Evolutionary conservation across 2,329 filamentous ascomycete genomes (phyloP).

Genomic region (Madurella mycetomatis): DNA sequence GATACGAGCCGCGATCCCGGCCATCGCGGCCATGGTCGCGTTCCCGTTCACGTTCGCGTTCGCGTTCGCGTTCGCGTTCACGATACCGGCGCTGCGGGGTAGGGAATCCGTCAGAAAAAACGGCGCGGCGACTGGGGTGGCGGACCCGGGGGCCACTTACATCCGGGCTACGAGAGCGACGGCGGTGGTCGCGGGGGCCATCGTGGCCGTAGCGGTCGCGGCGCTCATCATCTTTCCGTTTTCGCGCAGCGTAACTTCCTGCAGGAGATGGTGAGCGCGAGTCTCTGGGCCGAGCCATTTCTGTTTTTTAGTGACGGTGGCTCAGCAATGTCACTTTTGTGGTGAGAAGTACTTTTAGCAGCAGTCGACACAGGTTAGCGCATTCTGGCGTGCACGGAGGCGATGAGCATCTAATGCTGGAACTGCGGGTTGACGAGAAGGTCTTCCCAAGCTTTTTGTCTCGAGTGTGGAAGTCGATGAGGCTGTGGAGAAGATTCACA

Average conservation of each 20-base stretch:
- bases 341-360: constrained; percentile 30
- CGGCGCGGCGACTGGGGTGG: constrained; percentile 18
- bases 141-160: constrained; percentile 42
- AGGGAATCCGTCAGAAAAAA: constrained; percentile 38
- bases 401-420: not conserved
- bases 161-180: constrained; percentile 60
- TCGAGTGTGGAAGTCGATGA: not conserved
- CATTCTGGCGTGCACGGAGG: constrained; percentile 1
- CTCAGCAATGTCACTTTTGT: constrained; percentile 29
- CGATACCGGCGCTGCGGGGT: constrained; percentile 53
- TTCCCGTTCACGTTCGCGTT: constrained; percentile 43
- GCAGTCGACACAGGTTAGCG: constrained; percentile 17
- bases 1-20: constrained; percentile 51
- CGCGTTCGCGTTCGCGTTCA: constrained; percentile 38
- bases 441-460: constrained; percentile 1
- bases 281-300: constrained; percentile 62
- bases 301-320: constrained; percentile 28
- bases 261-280: constrained; percentile 88
- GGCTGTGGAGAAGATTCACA: not conserved
- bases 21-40: constrained; percentile 37
- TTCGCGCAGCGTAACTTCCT: constrained; percentile 77
- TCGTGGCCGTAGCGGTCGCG: constrained; percentile 46
- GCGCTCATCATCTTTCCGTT: constrained; percentile 59
- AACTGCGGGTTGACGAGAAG: constrained; percentile 1
- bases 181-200: constrained; percentile 48